Percentiles rank a stretch among this genome's conserved stretches.
phyloP scores from a whole-genome alignment of 2,329 filamentous ascomycete species.

The Cladobotryum protrusum region DNA sequence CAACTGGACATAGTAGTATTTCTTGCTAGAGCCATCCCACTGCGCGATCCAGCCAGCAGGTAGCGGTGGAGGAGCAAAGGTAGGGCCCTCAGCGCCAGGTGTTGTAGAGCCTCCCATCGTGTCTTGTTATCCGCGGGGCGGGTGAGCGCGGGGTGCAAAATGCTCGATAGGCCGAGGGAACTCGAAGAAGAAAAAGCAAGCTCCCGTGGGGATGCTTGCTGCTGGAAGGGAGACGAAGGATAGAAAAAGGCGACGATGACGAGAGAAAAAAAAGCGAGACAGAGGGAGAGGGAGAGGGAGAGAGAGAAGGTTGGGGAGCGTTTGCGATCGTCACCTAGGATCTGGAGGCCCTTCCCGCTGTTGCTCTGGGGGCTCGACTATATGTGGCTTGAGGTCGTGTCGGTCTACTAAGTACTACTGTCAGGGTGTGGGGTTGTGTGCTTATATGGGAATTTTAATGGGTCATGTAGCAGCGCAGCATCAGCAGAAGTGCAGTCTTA shows the following conservation, averaged over 20 bases:
- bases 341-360: background rate
- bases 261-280: constrained; percentile 10
- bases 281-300: constrained; percentile 12
- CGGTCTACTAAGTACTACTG: too few species aligned
- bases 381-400: too few species aligned
- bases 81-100: constrained; percentile 53
- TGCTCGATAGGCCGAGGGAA: background rate
- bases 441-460: too few species aligned
- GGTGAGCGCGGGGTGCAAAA: background rate
- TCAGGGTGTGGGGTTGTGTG: too few species aligned
- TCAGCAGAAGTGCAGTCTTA: too few species aligned
- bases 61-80: constrained; percentile 53
- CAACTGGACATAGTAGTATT: constrained; percentile 68
- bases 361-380: background rate
- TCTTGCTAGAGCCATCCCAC: constrained; percentile 58
- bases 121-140: background rate
- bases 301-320: constrained; percentile 8
- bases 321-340: constrained; percentile 11
- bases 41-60: constrained; percentile 64
- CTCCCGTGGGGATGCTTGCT: constrained; percentile 1
- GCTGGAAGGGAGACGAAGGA: background rate
- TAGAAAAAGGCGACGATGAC: background rate
- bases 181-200: background rate
- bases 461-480: too few species aligned
- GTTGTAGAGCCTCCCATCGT: constrained; percentile 52